phyloP scores from a whole-genome alignment of 2,329 filamentous ascomycete species.

The Cadophora gregata region DNA sequence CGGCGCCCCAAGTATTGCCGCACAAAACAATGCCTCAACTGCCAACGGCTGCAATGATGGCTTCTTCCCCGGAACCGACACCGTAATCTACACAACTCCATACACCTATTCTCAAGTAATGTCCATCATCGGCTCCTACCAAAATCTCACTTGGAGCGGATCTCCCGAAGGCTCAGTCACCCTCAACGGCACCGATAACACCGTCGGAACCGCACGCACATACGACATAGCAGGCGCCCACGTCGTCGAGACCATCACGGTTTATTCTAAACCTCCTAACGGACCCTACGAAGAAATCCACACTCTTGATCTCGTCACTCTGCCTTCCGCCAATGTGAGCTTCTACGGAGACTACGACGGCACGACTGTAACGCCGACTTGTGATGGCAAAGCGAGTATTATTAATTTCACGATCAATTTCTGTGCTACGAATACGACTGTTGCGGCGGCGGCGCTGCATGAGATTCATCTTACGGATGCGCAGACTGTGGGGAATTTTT shows the following conservation, averaged over 20 bases:
- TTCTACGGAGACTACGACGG: slow-evolving; percentile 37
- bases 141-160: slow-evolving; percentile 41
- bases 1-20: slow-evolving; percentile 13
- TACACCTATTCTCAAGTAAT: slow-evolving; percentile 39
- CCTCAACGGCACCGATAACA: slow-evolving; percentile 40
- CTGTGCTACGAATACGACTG: slow-evolving; percentile 36
- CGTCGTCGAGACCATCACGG: slow-evolving; percentile 36
- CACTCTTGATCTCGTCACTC: slow-evolving; percentile 33
- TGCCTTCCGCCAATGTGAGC: slow-evolving; percentile 35
- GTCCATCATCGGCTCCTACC: slow-evolving; percentile 38
- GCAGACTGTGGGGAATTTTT: slow-evolving; percentile 32
- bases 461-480: slow-evolving; percentile 33
- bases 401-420: slow-evolving; percentile 41
- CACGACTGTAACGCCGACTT: slow-evolving; percentile 35
- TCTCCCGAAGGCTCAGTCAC: slow-evolving; percentile 29
- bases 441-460: slow-evolving; percentile 32
- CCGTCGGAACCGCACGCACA: slow-evolving; percentile 35
- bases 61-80: slow-evolving; percentile 26
- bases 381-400: slow-evolving; percentile 33
- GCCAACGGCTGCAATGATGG: slow-evolving; percentile 27
- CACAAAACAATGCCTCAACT: slow-evolving; percentile 22
- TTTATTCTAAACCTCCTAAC: slow-evolving; percentile 34
- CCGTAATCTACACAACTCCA: slow-evolving; percentile 37
- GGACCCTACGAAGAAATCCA: slow-evolving; percentile 39
- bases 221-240: slow-evolving; percentile 33